Base-by-base conservation (phyloP, 495 filamentous ascomycete species). In the Aspergillus bridgeri region DNA sequence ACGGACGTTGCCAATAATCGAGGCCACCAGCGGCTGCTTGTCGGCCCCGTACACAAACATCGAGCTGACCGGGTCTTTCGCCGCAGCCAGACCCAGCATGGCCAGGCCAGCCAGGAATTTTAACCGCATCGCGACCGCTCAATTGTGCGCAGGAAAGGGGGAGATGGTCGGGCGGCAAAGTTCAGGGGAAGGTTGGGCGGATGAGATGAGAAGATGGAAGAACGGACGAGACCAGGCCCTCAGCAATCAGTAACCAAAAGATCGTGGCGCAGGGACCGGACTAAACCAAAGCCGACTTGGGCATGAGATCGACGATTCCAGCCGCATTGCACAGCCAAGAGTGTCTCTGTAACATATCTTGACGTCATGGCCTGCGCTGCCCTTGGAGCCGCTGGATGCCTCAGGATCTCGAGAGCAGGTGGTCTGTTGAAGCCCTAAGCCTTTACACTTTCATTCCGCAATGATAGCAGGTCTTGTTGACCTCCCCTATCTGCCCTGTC, bases 1-100 rank as follows among this genome's bases (percentile, higher is more conserved):
- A 23, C 45, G 17, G 73, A 75, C 71, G 54, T 65, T 54, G 15
- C 60, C 67, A 38, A 79, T 53, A 53, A 82, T 66, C 0, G 77
- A 79, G 15, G 68, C 78, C 18, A 58, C 67, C 54, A 80, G 51
- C 0, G 65, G 53, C 55, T 77, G 69, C 4, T 57, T 23, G 58
- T 79, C 75, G 27, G 66, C 51, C 17, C 61, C 60, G 43, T 63
- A 69, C 13, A 82, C 60, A 33, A 77, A 67, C 54, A 80, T 50
- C 15, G 64, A 64, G 52, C 71, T 66, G 44, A 73, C 66, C 21
- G 58, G 59, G 51, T 60, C 53, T 29, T 75, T 51, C 21, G 70
- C 74, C 20, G 65, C 56, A 24, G 59, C 69, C 38, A 75, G 57
- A 8, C 68, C 60, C 54, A 62, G 27, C 45, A 71, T 25, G 54